Percentiles rank a stretch among this genome's conserved stretches.
Conservation (phyloP, 768 basidiomycete species). For the Mycena polygramma region DNA sequence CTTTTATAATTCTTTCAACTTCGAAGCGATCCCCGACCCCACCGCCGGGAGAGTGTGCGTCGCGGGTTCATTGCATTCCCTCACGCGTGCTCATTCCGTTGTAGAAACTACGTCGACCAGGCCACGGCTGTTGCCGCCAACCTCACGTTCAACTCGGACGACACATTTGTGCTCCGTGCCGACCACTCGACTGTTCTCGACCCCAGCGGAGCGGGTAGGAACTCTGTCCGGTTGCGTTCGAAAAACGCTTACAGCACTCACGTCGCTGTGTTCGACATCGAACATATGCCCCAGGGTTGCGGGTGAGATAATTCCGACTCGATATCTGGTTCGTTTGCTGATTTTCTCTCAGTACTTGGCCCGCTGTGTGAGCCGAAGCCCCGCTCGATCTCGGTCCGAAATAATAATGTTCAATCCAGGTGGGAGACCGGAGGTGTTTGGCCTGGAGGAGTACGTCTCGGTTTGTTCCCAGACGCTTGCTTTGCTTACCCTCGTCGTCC, state of each 20-base stretch:
- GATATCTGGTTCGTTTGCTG: slow-evolving; percentile 12
- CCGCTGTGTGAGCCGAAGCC: slow-evolving; percentile 53
- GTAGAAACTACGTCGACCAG: slow-evolving; percentile 56
- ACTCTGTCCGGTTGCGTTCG: slow-evolving; percentile 66
- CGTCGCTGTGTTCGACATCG: slow-evolving; percentile 63
- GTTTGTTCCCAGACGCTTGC: background rate
- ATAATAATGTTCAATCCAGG: slow-evolving; percentile 33
- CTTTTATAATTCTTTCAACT: slow-evolving; percentile 64
- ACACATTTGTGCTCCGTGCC: slow-evolving; percentile 66
- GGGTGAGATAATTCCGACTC: slow-evolving; percentile 47
- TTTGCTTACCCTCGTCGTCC: slow-evolving; percentile 15
- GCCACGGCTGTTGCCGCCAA: slow-evolving; percentile 58
- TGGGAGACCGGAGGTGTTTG: slow-evolving; percentile 64
- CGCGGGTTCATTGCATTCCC: background rate
- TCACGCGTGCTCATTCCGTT: background rate
- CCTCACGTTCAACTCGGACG: slow-evolving; percentile 62
- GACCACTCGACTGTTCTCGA: slow-evolving; percentile 60
- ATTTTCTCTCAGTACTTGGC: slow-evolving; percentile 45
- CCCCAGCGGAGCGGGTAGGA: slow-evolving; percentile 63
- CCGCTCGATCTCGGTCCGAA: background rate
- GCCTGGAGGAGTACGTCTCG: slow-evolving; percentile 40
- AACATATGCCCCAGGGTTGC: slow-evolving; percentile 70
- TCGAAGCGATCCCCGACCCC: slow-evolving; percentile 65
- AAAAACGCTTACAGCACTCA: slow-evolving; percentile 65
- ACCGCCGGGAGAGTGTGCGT: slow-evolving; percentile 71